Evolutionary conservation across 179 eudicot genomes (phyloP).

Genomic region (Beta lomatogona): DNA sequence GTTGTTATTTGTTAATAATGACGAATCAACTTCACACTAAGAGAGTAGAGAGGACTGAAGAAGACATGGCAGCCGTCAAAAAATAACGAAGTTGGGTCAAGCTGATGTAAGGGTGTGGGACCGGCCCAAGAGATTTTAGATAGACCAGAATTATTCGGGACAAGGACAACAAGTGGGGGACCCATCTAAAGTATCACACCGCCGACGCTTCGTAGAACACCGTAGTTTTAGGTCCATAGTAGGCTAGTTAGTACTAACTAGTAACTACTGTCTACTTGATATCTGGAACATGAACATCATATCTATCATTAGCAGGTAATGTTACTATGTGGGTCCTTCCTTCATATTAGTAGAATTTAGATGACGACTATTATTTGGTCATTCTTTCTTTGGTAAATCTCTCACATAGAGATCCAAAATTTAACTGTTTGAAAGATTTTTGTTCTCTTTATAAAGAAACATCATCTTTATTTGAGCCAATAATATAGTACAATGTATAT

Average conservation of each 20-base stretch:
- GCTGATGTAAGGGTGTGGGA: conserved; percentile 20
- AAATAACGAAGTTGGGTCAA: conserved; percentile 4
- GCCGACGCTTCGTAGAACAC: conserved; percentile 39
- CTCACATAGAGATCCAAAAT: no score
- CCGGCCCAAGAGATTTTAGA: conserved; percentile 2
- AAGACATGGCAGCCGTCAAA: conserved; percentile 37
- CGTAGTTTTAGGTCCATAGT: conserved; percentile 30
- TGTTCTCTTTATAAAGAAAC: no score
- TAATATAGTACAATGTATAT: no score
- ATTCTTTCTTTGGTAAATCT: neutral
- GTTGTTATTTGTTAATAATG: neutral
- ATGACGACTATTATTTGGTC: neutral
- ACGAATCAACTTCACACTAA: conserved; percentile 27
- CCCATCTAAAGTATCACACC: conserved; percentile 30
- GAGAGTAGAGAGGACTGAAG: neutral
- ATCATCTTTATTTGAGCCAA: no score
- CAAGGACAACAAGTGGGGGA: conserved; percentile 23
- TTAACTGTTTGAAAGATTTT: no score
- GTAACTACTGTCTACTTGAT: neutral
- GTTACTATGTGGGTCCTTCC: neutral
- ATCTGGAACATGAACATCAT: neutral
- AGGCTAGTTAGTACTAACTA: no score
- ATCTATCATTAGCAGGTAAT: neutral
- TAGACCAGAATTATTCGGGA: conserved; percentile 26
- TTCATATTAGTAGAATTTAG: no score